A percentile compares a stretch with the other conserved stretches of the same genome.
Evolutionary conservation across 192 early-diverging fungal genomes (phyloP).

Genomic region (Gryganskiella cystojenkinii): DNA sequence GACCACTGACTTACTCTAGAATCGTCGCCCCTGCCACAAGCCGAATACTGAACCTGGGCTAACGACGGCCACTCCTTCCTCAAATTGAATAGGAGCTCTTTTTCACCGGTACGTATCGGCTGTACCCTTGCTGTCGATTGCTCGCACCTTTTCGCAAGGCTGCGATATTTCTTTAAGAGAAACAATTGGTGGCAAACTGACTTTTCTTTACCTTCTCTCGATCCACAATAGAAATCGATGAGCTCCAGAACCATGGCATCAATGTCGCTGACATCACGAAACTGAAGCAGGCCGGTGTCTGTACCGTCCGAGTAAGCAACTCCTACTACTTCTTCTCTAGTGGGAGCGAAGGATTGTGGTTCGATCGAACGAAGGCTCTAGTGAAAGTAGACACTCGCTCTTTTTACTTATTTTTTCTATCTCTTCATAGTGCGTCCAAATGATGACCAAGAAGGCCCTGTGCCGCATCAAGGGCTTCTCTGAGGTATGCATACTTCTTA

Average conservation of each 20-base stretch:
- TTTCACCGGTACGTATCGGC: conserved; percentile 22
- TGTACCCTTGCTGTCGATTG: neutral
- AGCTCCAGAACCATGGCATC: conserved; percentile 76
- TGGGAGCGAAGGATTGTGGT: too few species aligned
- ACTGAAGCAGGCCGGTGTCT: conserved; percentile 79
- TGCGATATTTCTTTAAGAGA: neutral
- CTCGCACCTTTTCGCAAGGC: neutral
- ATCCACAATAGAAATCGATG: conserved; percentile 52
- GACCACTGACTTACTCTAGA: neutral
- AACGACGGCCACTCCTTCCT: neutral
- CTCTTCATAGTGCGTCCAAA: conserved; percentile 71
- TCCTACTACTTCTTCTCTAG: neutral
- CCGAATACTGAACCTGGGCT: neutral
- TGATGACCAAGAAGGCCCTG: conserved; percentile 73
- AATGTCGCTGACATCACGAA: conserved; percentile 83
- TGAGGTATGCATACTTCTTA: conserved; percentile 52
- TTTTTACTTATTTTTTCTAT: neutral
- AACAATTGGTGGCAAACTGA: neutral
- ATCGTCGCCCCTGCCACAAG: neutral
- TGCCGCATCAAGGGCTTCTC: conserved; percentile 84
- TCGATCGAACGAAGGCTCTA: too few species aligned
- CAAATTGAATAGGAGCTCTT: conserved; percentile 42
- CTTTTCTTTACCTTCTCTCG: neutral
- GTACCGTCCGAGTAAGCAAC: conserved; percentile 71
- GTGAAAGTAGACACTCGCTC: too few species aligned